phyloP scores from a whole-genome alignment of 768 basidiomycete species.

The Macrolepiota dolichaula region DNA sequence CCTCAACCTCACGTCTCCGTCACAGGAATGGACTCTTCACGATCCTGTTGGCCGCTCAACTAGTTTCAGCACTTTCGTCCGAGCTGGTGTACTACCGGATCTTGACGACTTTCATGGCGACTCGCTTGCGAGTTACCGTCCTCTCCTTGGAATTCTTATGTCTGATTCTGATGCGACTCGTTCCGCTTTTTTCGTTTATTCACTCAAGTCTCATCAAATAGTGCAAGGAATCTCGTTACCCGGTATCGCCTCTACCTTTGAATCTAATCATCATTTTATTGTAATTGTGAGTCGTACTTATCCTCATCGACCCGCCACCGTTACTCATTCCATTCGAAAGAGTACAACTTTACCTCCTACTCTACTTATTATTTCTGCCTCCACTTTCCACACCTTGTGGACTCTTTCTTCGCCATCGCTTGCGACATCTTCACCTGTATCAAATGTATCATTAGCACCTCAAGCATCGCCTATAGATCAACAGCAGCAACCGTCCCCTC shows the following conservation, averaged over 20 bases:
- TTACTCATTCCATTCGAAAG: constrained; percentile 28
- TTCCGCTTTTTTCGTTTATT: constrained; percentile 26
- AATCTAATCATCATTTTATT: constrained; percentile 46
- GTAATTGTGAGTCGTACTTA: constrained; percentile 46
- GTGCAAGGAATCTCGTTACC: constrained; percentile 44
- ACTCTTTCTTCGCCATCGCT: constrained; percentile 46
- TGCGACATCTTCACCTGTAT: constrained; percentile 38
- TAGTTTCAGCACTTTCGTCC: constrained; percentile 17
- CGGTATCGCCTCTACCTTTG: constrained; percentile 39
- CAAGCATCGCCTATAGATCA: background rate
- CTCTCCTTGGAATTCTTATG: constrained; percentile 14
- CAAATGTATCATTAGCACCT: constrained; percentile 17
- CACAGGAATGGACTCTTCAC: constrained; percentile 12
- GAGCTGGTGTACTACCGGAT: constrained; percentile 40
- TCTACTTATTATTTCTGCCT: constrained; percentile 55
- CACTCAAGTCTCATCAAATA: constrained; percentile 37
- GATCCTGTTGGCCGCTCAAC: background rate
- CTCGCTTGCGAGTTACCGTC: background rate
- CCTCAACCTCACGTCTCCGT: constrained; percentile 38
- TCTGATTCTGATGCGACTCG: constrained; percentile 15
- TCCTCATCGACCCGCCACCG: background rate
- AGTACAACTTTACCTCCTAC: constrained; percentile 52
- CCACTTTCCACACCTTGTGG: constrained; percentile 48
- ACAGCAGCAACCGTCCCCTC: background rate
- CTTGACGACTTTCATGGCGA: constrained; percentile 2